Evolutionary conservation across 306 rosid genomes (phyloP).

Genomic region (Malus orientalis): DNA sequence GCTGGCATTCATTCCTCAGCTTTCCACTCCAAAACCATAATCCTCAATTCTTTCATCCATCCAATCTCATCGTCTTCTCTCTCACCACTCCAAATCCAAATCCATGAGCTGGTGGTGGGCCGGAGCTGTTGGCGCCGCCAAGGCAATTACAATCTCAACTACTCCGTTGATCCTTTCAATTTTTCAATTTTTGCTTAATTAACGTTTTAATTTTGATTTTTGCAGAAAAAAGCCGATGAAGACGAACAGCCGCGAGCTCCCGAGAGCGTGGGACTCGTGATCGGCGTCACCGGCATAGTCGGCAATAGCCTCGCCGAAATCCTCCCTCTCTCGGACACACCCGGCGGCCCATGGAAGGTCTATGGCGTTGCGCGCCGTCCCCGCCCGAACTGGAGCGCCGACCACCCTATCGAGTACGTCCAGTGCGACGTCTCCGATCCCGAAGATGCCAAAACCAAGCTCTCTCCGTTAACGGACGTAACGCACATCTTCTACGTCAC

Average conservation of each 20-base stretch:
- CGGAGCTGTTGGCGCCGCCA: constrained; percentile 50
- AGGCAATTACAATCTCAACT: neutral
- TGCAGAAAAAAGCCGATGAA: constrained; percentile 44
- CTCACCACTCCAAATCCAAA: neutral
- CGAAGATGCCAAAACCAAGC: constrained; percentile 39
- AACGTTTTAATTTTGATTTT: neutral
- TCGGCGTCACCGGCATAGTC: constrained; percentile 61
- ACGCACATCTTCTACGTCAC: constrained; percentile 57
- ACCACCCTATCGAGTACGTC: constrained; percentile 46
- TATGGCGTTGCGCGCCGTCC: constrained; percentile 68
- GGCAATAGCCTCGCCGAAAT: constrained; percentile 73
- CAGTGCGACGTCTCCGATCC: constrained; percentile 61
- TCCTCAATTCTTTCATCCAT: neutral
- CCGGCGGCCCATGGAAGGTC: constrained; percentile 67
- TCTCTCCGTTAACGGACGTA: constrained; percentile 51
- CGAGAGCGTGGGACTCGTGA: constrained; percentile 38
- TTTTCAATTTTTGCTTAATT: neutral
- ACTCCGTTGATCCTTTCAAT: neutral
- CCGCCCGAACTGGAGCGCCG: constrained; percentile 53
- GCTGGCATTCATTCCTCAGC: neutral
- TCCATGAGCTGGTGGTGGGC: constrained; percentile 61
- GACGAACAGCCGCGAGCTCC: constrained; percentile 33
- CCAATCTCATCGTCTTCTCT: neutral
- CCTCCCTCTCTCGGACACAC: constrained; percentile 56
- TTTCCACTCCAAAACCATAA: neutral